Conservation (phyloP, 1,284 basidiomycete species). For the Ustilago shanxiensis region DNA sequence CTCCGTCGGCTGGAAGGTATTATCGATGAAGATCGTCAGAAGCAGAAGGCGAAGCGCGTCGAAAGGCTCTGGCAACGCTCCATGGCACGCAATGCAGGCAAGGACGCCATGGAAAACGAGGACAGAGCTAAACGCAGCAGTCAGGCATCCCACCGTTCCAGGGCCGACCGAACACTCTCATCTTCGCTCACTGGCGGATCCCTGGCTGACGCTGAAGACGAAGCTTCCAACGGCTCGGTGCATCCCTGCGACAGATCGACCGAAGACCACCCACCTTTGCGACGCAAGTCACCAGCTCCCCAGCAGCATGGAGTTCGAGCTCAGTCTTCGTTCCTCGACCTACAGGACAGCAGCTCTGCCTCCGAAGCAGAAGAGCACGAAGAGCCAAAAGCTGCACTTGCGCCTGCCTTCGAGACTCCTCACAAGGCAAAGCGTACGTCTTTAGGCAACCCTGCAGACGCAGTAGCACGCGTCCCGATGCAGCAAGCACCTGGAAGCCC, state of each 20-base stretch:
- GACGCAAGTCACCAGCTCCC: neutral
- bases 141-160: conserved; percentile 20
- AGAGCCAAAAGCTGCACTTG: neutral
- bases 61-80: conserved; percentile 58
- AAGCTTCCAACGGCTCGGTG: conserved; percentile 20
- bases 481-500: neutral
- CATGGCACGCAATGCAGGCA: conserved; percentile 36
- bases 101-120: conserved; percentile 5
- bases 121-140: conserved; percentile 13
- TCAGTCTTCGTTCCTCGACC: conserved; percentile 35
- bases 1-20: conserved; percentile 62
- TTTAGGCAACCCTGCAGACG: conserved; percentile 7
- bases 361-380: conserved; percentile 19
- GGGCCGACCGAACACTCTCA: conserved; percentile 29
- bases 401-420: neutral
- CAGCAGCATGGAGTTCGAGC: conserved; percentile 9
- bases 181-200: conserved; percentile 40
- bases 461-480: neutral
- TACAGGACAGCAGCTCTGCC: conserved; percentile 28
- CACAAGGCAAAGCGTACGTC: conserved; percentile 3
- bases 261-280: conserved; percentile 7
- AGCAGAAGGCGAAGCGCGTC: conserved; percentile 50
- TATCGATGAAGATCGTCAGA: conserved; percentile 64
- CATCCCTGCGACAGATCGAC: conserved; percentile 28
- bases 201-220: conserved; percentile 45